Evolutionary conservation across 495 filamentous ascomycete species (phyloP).

Genomic region (Talaromyces adpressus): DNA sequence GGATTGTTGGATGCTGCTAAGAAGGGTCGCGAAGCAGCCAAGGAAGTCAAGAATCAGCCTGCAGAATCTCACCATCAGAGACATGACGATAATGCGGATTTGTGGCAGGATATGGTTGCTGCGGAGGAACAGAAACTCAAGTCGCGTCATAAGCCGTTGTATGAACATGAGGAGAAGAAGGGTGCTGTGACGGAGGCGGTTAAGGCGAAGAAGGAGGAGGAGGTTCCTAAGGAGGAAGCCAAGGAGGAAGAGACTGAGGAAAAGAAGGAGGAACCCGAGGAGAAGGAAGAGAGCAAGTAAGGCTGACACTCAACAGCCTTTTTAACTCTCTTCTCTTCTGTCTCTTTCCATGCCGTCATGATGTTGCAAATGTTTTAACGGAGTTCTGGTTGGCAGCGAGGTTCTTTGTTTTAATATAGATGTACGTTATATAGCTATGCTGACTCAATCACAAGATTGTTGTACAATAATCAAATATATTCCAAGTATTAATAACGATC

Average conservation of each 20-base stretch:
- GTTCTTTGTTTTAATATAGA: background rate
- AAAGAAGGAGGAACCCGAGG: constrained; percentile 11
- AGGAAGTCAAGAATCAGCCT: constrained; percentile 61
- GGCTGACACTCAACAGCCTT: background rate
- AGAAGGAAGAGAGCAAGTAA: constrained; percentile 5
- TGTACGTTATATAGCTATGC: background rate
- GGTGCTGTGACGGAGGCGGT: constrained; percentile 13
- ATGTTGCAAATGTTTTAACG: background rate
- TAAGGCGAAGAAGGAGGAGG: constrained; percentile 11
- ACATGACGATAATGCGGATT: constrained; percentile 65
- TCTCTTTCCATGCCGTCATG: background rate
- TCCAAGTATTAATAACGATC: background rate
- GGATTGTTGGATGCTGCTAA: constrained; percentile 41
- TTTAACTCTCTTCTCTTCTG: constrained; percentile 5
- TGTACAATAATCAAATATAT: background rate
- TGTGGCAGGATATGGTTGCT: constrained; percentile 86
- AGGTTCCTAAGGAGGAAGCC: constrained; percentile 15
- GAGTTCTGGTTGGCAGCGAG: background rate
- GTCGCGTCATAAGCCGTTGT: constrained; percentile 44
- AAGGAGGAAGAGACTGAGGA: constrained; percentile 11
- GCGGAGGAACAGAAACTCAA: constrained; percentile 65
- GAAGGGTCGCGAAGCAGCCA: constrained; percentile 65
- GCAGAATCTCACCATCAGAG: constrained; percentile 39
- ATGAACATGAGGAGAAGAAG: constrained; percentile 20
- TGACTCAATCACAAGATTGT: background rate